Evolutionary conservation across 345 rosid species (phyloP), one percentile per base, ranked within the genome.

Genomic region (Eucalyptus fibrosa): DNA sequence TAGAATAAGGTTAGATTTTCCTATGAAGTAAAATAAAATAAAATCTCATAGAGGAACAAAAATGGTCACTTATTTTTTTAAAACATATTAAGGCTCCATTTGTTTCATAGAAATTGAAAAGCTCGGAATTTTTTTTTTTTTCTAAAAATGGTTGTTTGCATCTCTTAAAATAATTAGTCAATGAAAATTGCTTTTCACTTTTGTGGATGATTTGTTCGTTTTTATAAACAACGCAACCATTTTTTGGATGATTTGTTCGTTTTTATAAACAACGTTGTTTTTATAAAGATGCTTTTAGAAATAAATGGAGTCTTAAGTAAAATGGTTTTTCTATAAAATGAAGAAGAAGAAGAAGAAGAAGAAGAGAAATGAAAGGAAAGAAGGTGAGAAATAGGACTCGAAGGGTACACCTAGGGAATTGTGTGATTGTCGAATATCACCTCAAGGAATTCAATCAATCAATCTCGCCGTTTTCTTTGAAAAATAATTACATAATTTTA

Each of bases 101-200:
- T 56, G 62, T 56, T 56, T 56, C 14, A 0, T 23, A 24, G 3
- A 56, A 23, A 56, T 56, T 24, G 62, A 56, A 56, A 56, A 9
- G 12, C 3, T 56, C 3, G 0, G 3, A 56, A 55, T n/a, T n/a
- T n/a, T n/a, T n/a, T n/a, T n/a, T n/a, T 55, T 55, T 55, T 56
- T 56, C 30, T 23, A 24, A 56, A 56, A 24, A 1, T 24, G 13
- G 3, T 10, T 0, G 1, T 24, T 56, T 56, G 30, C 0, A 56
- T 56, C 30, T 56, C 1, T 56, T 56, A 24, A 56, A 56, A 56
- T 56, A 56, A 56, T 9, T 56, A 56, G 12, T 56, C 6, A 56
- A 56, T 56, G 0, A 0, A 56, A 24, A 24, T 24, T 56, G 1
- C 28, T 56, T 56, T 56, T 0, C 9, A 56, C 62, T 56, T 56